Conservation (phyloP, 176 grass and related monocot species). For the Guadua angustifolia region DNA sequence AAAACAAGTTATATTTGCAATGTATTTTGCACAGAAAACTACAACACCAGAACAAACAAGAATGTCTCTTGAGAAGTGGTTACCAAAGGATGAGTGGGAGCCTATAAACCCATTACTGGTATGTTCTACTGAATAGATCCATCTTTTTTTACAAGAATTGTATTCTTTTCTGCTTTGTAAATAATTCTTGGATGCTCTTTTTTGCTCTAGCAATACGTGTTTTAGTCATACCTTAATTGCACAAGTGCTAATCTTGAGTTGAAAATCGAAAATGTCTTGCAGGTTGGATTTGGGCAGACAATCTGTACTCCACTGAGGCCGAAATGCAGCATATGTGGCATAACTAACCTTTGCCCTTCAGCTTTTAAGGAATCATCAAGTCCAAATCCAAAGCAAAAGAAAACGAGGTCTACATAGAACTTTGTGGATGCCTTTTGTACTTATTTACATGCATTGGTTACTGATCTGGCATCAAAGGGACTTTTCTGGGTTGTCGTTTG, state of each 20-base stretch:
- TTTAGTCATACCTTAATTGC: not conserved
- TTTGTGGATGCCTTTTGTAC: not conserved
- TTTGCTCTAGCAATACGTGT: not conserved
- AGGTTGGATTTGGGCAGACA: slow-evolving; percentile 99
- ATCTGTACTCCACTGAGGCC: slow-evolving; percentile 82
- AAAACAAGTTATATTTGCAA: not conserved
- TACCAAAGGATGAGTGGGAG: slow-evolving; percentile 94
- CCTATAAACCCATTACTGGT: slow-evolving; percentile 94
- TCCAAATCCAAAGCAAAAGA: slow-evolving; percentile 67
- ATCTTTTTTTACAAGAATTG: not conserved
- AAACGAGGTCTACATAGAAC: slow-evolving; percentile 36
- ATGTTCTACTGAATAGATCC: slow-evolving; percentile 18
- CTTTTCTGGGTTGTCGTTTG: slow-evolving; percentile 31
- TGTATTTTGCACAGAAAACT: slow-evolving; percentile 67
- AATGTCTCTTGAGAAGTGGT: slow-evolving; percentile 85
- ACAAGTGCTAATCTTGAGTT: slow-evolving; percentile 20
- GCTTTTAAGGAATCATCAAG: slow-evolving; percentile 85
- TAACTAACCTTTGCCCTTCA: slow-evolving; percentile 80
- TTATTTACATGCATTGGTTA: not conserved
- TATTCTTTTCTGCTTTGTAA: slow-evolving; percentile 16
- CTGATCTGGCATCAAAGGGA: not conserved
- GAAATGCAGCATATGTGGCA: slow-evolving; percentile 67
- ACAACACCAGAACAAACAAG: slow-evolving; percentile 84
- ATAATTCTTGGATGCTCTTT: not conserved
- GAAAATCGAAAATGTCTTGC: slow-evolving; percentile 27